Base-by-base conservation (phyloP, 1,139 yeast species). In the Wickerhamiella pararugosa region DNA sequence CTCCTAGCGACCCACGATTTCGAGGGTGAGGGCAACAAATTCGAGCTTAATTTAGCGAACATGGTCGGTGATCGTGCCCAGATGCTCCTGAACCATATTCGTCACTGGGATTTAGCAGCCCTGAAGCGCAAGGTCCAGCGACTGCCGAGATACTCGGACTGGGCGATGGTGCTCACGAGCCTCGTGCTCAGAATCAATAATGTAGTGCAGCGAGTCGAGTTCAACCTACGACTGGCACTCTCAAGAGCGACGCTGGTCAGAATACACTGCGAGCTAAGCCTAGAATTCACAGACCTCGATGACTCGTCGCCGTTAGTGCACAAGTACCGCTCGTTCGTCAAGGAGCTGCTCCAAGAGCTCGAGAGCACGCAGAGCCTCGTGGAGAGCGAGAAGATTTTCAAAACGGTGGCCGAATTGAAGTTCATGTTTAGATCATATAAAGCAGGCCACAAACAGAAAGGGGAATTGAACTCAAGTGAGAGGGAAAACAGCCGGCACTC, bases 311-410 rank as follows among this genome's bases (percentile, higher is more conserved):
- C 58, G 29, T 47, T 60, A 32, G 55, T 59, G 3, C 49, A 47
- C 39, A 53, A 56, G 32, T 60, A 59, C 46, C 47, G 58, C 28
- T 47, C 50, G 38, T 60, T 60, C 49, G 64, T 60, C 21, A 44
- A 53, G 25, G 58, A 58, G 42, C 50, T 60, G 32, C 48, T 60
- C 29, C 42, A 47, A 2, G 62, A 60, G 39, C 50, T 60, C 45
- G 62, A 60, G 42, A 47, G 54, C 2, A 50, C 63, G 3, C 57
- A 61, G 5, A 51, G 52, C 35, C 60, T 55, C 34, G 52, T 55
- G 7, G 59, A 55, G n/a, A 60, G 58, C 39, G 58, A 56, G 45
- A 63, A 60, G 40, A 51, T 59, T 48, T 57, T 59, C 49, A 62
- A 58, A 43, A 57, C 60, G 6, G 63, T 60, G 15, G 50, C 53